Evolutionary conservation across 306 rosid genomes (phyloP), one percentile per base, ranked within the genome.

Genomic region (Prunus kanzakura): DNA sequence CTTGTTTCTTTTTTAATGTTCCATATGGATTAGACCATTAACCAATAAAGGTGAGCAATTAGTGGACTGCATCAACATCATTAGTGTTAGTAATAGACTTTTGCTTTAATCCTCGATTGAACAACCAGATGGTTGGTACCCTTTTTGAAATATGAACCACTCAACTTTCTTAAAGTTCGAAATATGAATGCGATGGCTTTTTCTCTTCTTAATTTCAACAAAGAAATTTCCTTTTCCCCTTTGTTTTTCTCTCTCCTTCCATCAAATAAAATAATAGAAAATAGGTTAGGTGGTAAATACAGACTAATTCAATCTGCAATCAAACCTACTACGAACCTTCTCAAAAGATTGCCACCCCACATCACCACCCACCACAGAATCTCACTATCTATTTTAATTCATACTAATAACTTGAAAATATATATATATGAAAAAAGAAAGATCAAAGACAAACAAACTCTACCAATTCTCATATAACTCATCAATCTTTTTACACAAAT

Each of bases 61-160:
- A 64, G 80, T 83, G 84, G 90, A 18, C 78, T 72, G 68, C 74
- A 78, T 84, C 76, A 84, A 82, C 86, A 84, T 12, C 82, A 78
- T 74, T 51, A 63, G 76, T 9, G 78, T 30, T 66, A n/a, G 35
- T 63, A 16, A 8, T 18, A 3, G 35, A 64, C 51, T 62, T 76
- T 64, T 1, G 64, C 68, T 58, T 57, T 68, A 51, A 51, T 60
- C 72, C 76, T 60, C 35, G 38, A 58, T 54, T 71, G 35, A n/a
- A 47, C 52, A 46, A 46, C 73, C 3, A 50, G 29, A 70, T 43
- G 71, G 79, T 71, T 72, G 73, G 46, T 10, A 49, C 54, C 69
- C 23, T 51, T 62, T 56, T 68, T 30, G 63, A 80, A 25, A 18
- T 29, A 35, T 55, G 52, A 80, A 35, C 50, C 66, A 67, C 5